phyloP scores from a whole-genome alignment of 139 green algal genomes.

The Chara braunii region DNA sequence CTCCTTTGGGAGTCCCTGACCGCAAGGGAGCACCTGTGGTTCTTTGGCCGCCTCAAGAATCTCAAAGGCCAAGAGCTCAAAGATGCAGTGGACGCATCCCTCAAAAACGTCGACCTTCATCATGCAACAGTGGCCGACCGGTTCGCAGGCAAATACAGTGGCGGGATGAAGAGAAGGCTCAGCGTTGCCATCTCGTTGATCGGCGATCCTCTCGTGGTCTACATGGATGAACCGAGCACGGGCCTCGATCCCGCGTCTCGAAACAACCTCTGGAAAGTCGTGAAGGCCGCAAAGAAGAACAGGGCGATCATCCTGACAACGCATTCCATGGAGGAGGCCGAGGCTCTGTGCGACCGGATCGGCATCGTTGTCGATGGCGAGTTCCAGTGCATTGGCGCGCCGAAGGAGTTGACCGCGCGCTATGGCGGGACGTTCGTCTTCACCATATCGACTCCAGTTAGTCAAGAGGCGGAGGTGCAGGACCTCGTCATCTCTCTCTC shows the following conservation, averaged over 20 bases:
- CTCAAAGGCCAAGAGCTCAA: slow-evolving; percentile 16
- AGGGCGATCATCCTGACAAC: slow-evolving; percentile 6
- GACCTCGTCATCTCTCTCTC: slow-evolving; percentile 9
- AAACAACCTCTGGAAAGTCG: slow-evolving; percentile 57
- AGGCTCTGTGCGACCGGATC: slow-evolving; percentile 69
- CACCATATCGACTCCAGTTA: slow-evolving; percentile 60
- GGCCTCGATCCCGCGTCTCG: slow-evolving; percentile 70
- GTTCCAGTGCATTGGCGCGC: slow-evolving; percentile 78
- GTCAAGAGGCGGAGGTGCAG: slow-evolving; percentile 48
- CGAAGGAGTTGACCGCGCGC: slow-evolving; percentile 64
- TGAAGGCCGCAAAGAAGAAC: slow-evolving; percentile 54
- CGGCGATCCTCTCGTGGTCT: too few relatives aligned
- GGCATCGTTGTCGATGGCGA: slow-evolving; percentile 64
- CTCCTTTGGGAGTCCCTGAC: slow-evolving; percentile 84
- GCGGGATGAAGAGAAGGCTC: slow-evolving; percentile 50
- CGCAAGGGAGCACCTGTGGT: slow-evolving; percentile 78
- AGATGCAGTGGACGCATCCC: slow-evolving; percentile 29
- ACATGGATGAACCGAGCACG: slow-evolving; percentile 86
- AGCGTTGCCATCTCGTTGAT: slow-evolving; percentile 74
- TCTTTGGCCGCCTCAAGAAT: slow-evolving; percentile 86
- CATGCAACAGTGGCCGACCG: too few relatives aligned
- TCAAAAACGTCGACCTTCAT: too few relatives aligned
- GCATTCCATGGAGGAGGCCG: slow-evolving; percentile 47
- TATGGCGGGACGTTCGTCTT: slow-evolving; percentile 66
- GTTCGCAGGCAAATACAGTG: slow-evolving; percentile 47